Conservation (phyloP, 2,329 filamentous ascomycete species). For the Metarhizium brunneum region DNA sequence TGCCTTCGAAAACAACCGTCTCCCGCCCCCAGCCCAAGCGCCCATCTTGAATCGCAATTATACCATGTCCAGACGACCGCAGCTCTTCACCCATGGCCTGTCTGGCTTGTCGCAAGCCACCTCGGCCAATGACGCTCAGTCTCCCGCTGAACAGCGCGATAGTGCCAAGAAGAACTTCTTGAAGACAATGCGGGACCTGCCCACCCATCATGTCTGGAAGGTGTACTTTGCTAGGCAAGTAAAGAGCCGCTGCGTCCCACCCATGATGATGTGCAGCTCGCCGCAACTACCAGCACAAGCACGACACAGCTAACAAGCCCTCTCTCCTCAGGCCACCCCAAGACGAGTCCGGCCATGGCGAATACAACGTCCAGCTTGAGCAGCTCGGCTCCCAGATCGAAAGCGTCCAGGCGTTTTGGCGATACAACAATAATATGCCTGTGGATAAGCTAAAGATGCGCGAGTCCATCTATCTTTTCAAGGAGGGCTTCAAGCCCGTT, state of each 20-base stretch:
- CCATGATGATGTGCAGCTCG: too few relatives aligned
- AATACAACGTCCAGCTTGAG: constrained; percentile 48
- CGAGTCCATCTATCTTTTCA: constrained; percentile 73
- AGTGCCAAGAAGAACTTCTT: constrained; percentile 78
- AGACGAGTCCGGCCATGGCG: constrained; percentile 32
- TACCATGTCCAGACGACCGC: constrained; percentile 47
- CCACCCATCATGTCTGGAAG: constrained; percentile 73
- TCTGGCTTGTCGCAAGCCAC: constrained; percentile 51
- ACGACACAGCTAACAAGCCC: not conserved
- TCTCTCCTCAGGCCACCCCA: constrained; percentile 23
- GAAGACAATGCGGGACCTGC: constrained; percentile 61
- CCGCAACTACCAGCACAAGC: not conserved
- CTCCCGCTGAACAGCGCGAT: constrained; percentile 64
- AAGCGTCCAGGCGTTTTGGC: constrained; percentile 78
- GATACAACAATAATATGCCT: constrained; percentile 73
- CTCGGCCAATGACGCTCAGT: constrained; percentile 50
- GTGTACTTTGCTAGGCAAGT: constrained; percentile 55
- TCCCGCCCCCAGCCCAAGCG: not conserved
- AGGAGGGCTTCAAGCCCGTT: constrained; percentile 64
- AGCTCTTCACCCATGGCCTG: constrained; percentile 54
- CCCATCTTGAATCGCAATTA: not conserved
- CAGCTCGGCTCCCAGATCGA: constrained; percentile 59
- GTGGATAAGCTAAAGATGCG: constrained; percentile 67
- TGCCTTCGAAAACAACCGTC: not conserved
- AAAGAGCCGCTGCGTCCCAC: too few relatives aligned